A percentile compares a stretch with the other conserved stretches of the same genome.
Evolutionary conservation across 805 yeast species (phyloP).

Genomic region (Teunomyces gatunensis): DNA sequence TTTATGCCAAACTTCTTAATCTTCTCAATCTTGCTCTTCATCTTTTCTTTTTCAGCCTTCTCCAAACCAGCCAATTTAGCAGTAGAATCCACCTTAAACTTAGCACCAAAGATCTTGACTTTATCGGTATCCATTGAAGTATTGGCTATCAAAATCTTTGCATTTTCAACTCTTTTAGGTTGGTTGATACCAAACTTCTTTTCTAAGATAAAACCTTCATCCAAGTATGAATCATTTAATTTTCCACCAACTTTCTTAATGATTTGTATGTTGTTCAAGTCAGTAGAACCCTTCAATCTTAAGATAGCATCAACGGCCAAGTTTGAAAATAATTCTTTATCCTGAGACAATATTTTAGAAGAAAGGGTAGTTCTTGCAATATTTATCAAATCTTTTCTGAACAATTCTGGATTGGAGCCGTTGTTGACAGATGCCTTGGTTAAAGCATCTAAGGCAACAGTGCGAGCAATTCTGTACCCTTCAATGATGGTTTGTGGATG

Average conservation of each 20-base stretch:
- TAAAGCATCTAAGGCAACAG: slow-evolving; percentile 81
- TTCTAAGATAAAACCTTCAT: slow-evolving; percentile 91
- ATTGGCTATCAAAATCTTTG: slow-evolving; percentile 87
- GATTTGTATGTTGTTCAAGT: slow-evolving; percentile 88
- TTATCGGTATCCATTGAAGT: slow-evolving; percentile 97
- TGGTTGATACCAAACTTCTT: slow-evolving; percentile 94
- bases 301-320: slow-evolving; percentile 93
- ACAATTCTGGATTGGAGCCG: slow-evolving; percentile 52
- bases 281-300: slow-evolving; percentile 81
- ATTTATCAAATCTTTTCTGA: slow-evolving; percentile 73
- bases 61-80: slow-evolving; percentile 91
- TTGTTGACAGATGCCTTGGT: slow-evolving; percentile 75
- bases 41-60: slow-evolving; percentile 89
- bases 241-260: slow-evolving; percentile 93
- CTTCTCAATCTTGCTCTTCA: slow-evolving; percentile 85
- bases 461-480: slow-evolving; percentile 87
- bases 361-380: slow-evolving; percentile 93
- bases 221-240: slow-evolving; percentile 85
- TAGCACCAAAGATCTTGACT: slow-evolving; percentile 96
- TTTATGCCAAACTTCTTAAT: slow-evolving; percentile 84
- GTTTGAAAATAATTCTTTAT: slow-evolving; percentile 82
- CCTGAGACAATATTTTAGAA: slow-evolving; percentile 92
- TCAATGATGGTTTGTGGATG: slow-evolving; percentile 98
- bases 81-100: slow-evolving; percentile 94
- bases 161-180: slow-evolving; percentile 80